Evolutionary conservation across 768 basidiomycete genomes (phyloP).

Genomic region (Chiua virens): DNA sequence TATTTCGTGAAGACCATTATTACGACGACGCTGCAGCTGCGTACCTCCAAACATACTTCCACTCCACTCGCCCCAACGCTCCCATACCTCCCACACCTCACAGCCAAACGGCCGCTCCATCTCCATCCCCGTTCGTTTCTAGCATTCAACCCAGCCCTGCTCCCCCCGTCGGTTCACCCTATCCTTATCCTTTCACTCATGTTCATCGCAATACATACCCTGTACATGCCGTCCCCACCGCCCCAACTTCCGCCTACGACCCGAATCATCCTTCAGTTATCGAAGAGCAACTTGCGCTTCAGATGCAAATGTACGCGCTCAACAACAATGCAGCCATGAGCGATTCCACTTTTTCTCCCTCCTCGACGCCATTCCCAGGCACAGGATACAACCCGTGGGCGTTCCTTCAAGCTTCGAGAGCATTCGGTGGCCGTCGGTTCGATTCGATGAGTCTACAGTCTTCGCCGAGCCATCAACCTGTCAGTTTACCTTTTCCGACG

Average conservation of each 20-base stretch:
- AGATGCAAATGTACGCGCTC: slow-evolving; percentile 78
- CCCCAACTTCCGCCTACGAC: slow-evolving; percentile 38
- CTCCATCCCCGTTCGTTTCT: slow-evolving; percentile 65
- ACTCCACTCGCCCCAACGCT: slow-evolving; percentile 64
- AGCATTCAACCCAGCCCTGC: slow-evolving; percentile 54
- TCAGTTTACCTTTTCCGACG: slow-evolving; percentile 48
- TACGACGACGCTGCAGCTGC: slow-evolving; percentile 61
- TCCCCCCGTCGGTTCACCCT: slow-evolving; percentile 68
- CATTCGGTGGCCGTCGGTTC: slow-evolving; percentile 44
- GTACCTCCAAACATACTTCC: slow-evolving; percentile 60
- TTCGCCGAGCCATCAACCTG: slow-evolving; percentile 34
- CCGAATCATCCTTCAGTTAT: slow-evolving; percentile 49
- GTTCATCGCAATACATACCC: slow-evolving; percentile 55
- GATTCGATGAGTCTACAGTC: slow-evolving; percentile 58
- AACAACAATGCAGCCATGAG: slow-evolving; percentile 61
- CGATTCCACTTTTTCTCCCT: slow-evolving; percentile 77
- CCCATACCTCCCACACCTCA: slow-evolving; percentile 82
- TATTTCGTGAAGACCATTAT: slow-evolving; percentile 58
- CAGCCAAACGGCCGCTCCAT: slow-evolving; percentile 70
- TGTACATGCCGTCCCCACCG: slow-evolving; percentile 42
- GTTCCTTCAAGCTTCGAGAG: slow-evolving; percentile 58
- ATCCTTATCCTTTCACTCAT: slow-evolving; percentile 75
- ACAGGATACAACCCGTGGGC: slow-evolving; percentile 71
- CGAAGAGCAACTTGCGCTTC: slow-evolving; percentile 68
- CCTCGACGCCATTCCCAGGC: slow-evolving; percentile 69